Percentiles rank a stretch among this genome's conserved stretches.
phyloP scores from a whole-genome alignment of 225 moss, liverwort and hornwort species.

The Neckera pumila region DNA sequence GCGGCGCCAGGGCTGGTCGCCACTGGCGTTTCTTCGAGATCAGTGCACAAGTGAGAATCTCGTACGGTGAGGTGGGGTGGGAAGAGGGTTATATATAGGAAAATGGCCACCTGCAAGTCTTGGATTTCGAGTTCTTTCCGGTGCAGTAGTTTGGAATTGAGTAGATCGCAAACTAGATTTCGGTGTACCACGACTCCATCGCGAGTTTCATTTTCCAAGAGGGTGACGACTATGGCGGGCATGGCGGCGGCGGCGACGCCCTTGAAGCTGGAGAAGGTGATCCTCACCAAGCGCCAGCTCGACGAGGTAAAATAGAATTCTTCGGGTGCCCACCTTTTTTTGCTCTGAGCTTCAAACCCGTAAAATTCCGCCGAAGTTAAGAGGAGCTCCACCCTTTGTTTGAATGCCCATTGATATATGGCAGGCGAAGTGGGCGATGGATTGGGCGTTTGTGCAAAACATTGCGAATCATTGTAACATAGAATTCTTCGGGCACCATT shows the following conservation, averaged over 20 bases:
- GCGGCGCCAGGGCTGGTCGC: neutral
- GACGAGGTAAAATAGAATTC: neutral
- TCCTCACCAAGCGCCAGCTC: slow-evolving; percentile 32
- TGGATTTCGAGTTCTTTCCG: neutral
- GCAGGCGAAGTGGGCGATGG: slow-evolving; percentile 8
- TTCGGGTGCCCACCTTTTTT: neutral
- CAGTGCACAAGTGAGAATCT: neutral
- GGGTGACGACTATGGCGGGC: slow-evolving; percentile 5
- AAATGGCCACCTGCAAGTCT: slow-evolving; percentile 9
- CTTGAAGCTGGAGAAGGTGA: slow-evolving; percentile 37
- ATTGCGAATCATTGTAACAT: neutral
- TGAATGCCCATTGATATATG: neutral
- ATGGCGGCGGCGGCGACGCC: slow-evolving; percentile 18
- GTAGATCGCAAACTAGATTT: neutral
- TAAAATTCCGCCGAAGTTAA: neutral
- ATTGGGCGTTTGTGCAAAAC: slow-evolving; percentile 20
- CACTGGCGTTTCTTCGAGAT: neutral
- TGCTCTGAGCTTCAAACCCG: neutral
- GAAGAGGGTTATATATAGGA: neutral
- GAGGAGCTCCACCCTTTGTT: neutral
- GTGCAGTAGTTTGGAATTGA: neutral
- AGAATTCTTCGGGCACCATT: neutral
- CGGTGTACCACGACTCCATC: neutral
- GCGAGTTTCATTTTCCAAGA: neutral
- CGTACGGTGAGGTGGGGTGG: neutral